Base-by-base conservation (phyloP, 2,329 filamentous ascomycete genomes). In the Trichoderma breve region DNA sequence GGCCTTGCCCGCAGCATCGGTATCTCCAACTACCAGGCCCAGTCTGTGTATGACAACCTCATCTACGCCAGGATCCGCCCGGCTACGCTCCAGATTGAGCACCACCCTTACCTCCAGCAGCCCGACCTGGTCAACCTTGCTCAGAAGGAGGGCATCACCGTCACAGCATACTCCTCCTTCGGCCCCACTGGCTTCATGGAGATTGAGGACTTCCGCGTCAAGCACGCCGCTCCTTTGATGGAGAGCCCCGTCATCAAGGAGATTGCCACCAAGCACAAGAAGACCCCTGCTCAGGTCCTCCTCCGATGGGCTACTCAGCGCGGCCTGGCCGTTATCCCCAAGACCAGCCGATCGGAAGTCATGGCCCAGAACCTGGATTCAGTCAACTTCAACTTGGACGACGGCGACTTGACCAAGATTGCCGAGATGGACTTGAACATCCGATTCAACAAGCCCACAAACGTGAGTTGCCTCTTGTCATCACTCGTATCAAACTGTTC, bases 91-190 rank as follows among this genome's bases (percentile, higher is more conserved):
- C 94, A 97, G 86, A 91, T 97, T 82, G 93, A 97, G 86, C 93
- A 95, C 85, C 94, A 97, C 87, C 93, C 93, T 30, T 96, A 95
- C 87, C 89, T 95, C 72, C 91, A 92, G 73, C 93, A 97, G 86
- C 82, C 85, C 73, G 87, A 90, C 69, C 88, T 97, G 67, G 81
- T 96, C 77, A 84, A 89, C 77, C 89, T 93, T 66, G 91, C 91
- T 77, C 86, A 92, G 84, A 83, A 84, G 69, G 87, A 94, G 83
- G 89, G 89, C 73, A 91, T 97, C 77, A 86, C 86, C 76, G 87
- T 97, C 71, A 96, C 93, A 4, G 93, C 92, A 65, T 97, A 96
- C 86, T 94, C 91, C 26, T 93, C 91, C 63, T 95, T 96, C 78
- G 93, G 93, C 51, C 92, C 93, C 30, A 87, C 92, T 78, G 90